Conservation (phyloP, 116 monocot species). For the Iris pallida region DNA sequence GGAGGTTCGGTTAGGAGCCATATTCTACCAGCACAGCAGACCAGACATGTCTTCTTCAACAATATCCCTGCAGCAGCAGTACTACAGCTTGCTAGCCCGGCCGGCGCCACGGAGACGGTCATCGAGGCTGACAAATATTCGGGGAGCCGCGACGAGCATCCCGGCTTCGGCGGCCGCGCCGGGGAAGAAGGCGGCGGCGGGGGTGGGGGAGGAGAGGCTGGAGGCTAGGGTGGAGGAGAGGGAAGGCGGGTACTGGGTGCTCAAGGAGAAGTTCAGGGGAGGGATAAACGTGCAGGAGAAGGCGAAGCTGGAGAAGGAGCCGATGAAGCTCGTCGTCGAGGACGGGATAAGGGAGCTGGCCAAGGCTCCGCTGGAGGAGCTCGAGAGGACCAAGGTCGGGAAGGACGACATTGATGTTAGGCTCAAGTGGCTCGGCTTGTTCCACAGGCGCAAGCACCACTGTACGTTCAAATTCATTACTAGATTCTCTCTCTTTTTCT, state of each 20-base stretch:
- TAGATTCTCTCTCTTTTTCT: background rate
- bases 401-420: slow-evolving; percentile 86
- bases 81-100: background rate
- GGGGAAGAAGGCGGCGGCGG: background rate
- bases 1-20: no score
- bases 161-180: slow-evolving; percentile 1
- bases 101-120: background rate
- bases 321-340: slow-evolving; percentile 66
- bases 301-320: slow-evolving; percentile 83
- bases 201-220: slow-evolving; percentile 29
- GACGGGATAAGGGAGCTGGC: slow-evolving; percentile 61
- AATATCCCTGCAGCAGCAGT: slow-evolving; percentile 14
- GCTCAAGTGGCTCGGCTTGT: slow-evolving; percentile 98
- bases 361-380: slow-evolving; percentile 43
- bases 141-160: slow-evolving; percentile 8
- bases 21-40: no score
- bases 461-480: no score
- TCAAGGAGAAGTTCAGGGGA: slow-evolving; percentile 70
- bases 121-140: background rate
- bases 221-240: slow-evolving; percentile 73
- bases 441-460: slow-evolving; percentile 95
- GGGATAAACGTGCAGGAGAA: slow-evolving; percentile 87
- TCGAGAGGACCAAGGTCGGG: slow-evolving; percentile 45
- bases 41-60: slow-evolving; percentile 8
- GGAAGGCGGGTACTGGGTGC: slow-evolving; percentile 66